phyloP scores from a whole-genome alignment of 208 protist genomes.

The Crithidia sp. region DNA sequence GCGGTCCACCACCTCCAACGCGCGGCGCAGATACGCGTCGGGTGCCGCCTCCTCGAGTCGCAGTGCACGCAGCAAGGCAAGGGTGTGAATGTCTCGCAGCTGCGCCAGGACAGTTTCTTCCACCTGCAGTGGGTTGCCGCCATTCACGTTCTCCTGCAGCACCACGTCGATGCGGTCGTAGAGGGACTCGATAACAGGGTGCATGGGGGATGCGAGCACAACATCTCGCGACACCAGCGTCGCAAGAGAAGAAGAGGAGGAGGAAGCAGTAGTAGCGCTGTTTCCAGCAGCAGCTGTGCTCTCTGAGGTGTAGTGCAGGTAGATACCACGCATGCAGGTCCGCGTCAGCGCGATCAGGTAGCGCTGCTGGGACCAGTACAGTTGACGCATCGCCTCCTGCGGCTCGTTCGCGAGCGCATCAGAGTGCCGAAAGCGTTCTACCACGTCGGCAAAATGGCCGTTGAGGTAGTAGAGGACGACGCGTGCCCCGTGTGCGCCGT shows the following conservation, averaged over 20 bases:
- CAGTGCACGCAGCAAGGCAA: conserved; percentile 64
- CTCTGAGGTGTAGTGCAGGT: conserved; percentile 18
- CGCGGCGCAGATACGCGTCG: conserved; percentile 69
- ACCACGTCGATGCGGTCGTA: conserved; percentile 61
- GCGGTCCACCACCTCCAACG: conserved; percentile 70
- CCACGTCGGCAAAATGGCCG: conserved; percentile 5
- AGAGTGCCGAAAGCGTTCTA: conserved; percentile 2
- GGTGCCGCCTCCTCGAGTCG: conserved; percentile 59
- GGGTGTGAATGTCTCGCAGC: conserved; percentile 38
- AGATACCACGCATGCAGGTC: conserved; percentile 24
- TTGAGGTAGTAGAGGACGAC: conserved; percentile 31
- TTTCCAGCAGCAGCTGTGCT: neutral
- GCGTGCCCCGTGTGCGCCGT: conserved; percentile 25
- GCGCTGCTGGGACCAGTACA: conserved; percentile 37
- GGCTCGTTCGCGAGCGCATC: neutral
- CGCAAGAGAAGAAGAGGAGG: neutral
- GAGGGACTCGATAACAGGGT: conserved; percentile 35
- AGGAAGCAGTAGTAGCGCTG: neutral
- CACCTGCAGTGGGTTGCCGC: conserved; percentile 57
- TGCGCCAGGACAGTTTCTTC: conserved; percentile 26
- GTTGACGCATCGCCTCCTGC: neutral
- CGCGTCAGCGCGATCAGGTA: conserved; percentile 22
- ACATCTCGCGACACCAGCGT: conserved; percentile 1
- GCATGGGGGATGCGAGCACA: conserved; percentile 17
- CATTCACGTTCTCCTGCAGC: conserved; percentile 78